Evolutionary conservation across 2,329 filamentous ascomycete genomes (phyloP).

Genomic region (Dothideomycetes sp.): DNA sequence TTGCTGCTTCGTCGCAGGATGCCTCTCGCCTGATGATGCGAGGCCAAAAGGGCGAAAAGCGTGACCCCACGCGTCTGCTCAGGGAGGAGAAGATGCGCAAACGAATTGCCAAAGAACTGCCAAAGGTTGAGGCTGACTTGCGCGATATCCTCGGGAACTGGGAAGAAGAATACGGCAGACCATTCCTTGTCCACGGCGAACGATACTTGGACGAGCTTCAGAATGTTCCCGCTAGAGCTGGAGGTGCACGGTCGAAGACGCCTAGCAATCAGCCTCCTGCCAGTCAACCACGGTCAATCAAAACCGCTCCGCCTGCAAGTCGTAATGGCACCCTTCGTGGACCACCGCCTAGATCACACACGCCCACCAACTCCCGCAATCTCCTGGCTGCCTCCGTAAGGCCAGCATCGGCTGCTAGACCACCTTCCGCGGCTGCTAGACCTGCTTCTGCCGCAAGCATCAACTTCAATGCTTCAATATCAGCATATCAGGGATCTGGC

Average conservation of each 20-base stretch:
- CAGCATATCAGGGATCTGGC: no score
- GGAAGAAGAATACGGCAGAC: constrained; percentile 88
- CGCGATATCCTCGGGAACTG: constrained; percentile 70
- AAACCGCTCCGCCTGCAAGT: constrained; percentile 19
- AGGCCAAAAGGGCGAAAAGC: constrained; percentile 83
- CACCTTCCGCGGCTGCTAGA: no score
- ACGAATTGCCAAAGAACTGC: constrained; percentile 88
- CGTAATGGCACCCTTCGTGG: constrained; percentile 30
- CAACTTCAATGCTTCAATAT: constrained; percentile 26
- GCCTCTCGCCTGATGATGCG: constrained; percentile 86
- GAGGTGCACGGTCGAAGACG: constrained; percentile 56
- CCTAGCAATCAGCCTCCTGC: constrained; percentile 29
- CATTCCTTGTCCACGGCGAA: constrained; percentile 87
- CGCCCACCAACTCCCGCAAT: constrained; percentile 24
- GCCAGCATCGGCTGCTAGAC: constrained; percentile 8
- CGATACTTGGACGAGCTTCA: constrained; percentile 82
- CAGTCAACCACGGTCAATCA: constrained; percentile 9
- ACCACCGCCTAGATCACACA: constrained; percentile 27
- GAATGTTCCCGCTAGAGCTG: constrained; percentile 37
- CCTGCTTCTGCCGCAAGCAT: constrained; percentile 22
- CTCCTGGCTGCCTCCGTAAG: constrained; percentile 13
- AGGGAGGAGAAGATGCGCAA: constrained; percentile 98
- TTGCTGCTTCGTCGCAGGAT: constrained; percentile 86
- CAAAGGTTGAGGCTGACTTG: constrained; percentile 80
- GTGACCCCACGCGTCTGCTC: constrained; percentile 86